phyloP scores from a whole-genome alignment of 331 rosid genomes.

The Phaseolus coccineus region DNA sequence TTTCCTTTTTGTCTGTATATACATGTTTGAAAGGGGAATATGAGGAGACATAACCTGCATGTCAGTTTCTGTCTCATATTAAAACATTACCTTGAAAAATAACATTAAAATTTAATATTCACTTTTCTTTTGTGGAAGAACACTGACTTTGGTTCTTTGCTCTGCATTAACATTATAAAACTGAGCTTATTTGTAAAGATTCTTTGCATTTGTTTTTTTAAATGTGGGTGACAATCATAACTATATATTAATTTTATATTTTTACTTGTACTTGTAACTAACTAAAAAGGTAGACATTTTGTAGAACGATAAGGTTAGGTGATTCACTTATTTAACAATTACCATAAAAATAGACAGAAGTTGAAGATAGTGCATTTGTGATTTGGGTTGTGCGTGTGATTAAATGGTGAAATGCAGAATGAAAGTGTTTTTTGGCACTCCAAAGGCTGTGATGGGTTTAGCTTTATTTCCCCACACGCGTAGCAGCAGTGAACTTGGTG shows the following conservation, averaged over 20 bases:
- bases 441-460: background rate
- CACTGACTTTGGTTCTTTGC: too few relatives aligned
- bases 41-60: background rate
- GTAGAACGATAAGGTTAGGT: too few relatives aligned
- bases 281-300: too few relatives aligned
- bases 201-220: background rate
- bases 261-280: too few relatives aligned
- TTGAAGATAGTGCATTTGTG: too few relatives aligned
- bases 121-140: background rate
- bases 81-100: background rate
- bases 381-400: too few relatives aligned
- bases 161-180: background rate
- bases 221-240: background rate
- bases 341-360: too few relatives aligned
- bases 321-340: too few relatives aligned
- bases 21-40: slow-evolving; percentile 5
- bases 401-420: too few relatives aligned
- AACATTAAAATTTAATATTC: background rate
- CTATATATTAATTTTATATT: background rate
- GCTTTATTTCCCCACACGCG: slow-evolving; percentile 39
- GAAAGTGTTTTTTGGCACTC: background rate
- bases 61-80: background rate
- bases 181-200: background rate
- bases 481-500: slow-evolving; percentile 24
- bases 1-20: slow-evolving; percentile 1